Evolutionary conservation across 306 rosid genomes (phyloP), one percentile per base, ranked within the genome.

Genomic region (Quercus cerris): DNA sequence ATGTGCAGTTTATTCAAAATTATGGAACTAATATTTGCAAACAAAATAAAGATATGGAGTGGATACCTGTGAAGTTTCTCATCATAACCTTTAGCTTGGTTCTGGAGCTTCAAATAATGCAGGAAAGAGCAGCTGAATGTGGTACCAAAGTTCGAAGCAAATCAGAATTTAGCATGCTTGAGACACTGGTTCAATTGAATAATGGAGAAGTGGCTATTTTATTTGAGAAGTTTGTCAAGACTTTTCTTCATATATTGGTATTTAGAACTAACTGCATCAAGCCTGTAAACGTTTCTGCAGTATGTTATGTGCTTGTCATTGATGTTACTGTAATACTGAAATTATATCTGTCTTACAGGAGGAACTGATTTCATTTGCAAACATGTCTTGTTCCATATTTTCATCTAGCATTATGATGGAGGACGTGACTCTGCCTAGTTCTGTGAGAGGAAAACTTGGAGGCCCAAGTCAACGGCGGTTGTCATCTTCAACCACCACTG

Each of bases 381-480:
- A 83, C 71, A 66, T 73, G 72, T 90, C 92, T 70, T 92, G 95
- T 83, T 87, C 91, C 68, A 84, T 94, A 77, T 93, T 92, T 84
- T 93, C 92, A 87, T 85, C 88, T 79, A 76, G 73, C 70, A 57
- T 69, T 81, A 81, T 31, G 75, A 69, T 14, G 69, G 93, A 86
- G 55, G 94, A 85, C 66, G 64, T 82, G 54, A 44, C 73, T 74
- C 88, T 94, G 30, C 97, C 99, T 61, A 84, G 95, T 84, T 85
- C 95, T 28, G 97, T 94, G 56, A 94, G 80, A 82, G 99, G 99
- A 77, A 94, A 86, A 77, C 99, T 94, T 68, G 99, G 99, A 82
- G 99, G 99, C 67, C 99, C 97, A 38, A 93, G 99, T 85, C 99
- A 92, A 82, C 92, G 99, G 58, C 90, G 99, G 78, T 80, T 94